A percentile compares a stretch with the other conserved stretches of the same genome.
Evolutionary conservation across 148 eudicot species (phyloP).

Genomic region (Vaccinium macrocarpon): DNA sequence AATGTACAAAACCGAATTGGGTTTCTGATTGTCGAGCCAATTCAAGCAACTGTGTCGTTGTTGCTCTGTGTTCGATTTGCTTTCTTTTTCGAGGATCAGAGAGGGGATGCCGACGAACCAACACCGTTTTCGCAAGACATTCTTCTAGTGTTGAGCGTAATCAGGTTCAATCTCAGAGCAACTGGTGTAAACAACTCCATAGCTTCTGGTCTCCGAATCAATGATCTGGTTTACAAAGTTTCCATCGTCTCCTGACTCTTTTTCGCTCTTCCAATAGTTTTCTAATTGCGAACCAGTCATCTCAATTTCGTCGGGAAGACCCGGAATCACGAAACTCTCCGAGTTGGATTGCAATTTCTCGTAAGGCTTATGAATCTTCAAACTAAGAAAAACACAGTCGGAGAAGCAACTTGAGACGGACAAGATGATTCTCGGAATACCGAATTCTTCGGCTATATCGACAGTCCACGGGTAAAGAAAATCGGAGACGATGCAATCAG

Average conservation of each 20-base stretch:
- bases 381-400: slow-evolving; percentile 9
- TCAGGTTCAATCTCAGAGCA: slow-evolving; percentile 32
- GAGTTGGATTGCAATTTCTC: slow-evolving; percentile 16
- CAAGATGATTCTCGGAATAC: slow-evolving; percentile 35
- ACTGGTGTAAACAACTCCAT: slow-evolving; percentile 33
- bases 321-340: slow-evolving; percentile 30
- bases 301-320: slow-evolving; percentile 30
- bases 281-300: slow-evolving; percentile 22
- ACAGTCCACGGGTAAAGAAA: slow-evolving; percentile 29
- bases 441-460: slow-evolving; percentile 31
- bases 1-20: slow-evolving; percentile 15
- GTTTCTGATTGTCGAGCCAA: slow-evolving; percentile 41
- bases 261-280: slow-evolving; percentile 4
- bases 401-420: slow-evolving; percentile 27
- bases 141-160: slow-evolving; percentile 34
- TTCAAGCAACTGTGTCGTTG: slow-evolving; percentile 11
- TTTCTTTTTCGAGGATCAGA: background rate
- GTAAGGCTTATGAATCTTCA: slow-evolving; percentile 23
- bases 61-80: background rate
- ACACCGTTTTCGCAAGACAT: slow-evolving; percentile 16
- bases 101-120: slow-evolving; percentile 40
- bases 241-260: background rate
- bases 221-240: background rate
- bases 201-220: slow-evolving; percentile 35
- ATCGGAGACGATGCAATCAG: slow-evolving; percentile 42